Evolutionary conservation across 495 filamentous ascomycete species (phyloP).

Genomic region (Neurospora sp.): DNA sequence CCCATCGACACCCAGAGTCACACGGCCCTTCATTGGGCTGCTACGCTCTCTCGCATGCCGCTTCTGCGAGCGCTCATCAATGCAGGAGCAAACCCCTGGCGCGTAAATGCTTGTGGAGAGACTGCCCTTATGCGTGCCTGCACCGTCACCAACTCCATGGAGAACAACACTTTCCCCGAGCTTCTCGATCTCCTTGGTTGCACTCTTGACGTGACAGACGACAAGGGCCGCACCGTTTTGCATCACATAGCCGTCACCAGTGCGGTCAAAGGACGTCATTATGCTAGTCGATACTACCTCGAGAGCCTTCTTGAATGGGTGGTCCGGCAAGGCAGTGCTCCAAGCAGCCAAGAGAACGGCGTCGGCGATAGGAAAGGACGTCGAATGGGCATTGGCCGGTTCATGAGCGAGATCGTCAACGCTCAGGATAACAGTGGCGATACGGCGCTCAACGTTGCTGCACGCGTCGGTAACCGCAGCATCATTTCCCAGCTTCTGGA

Average conservation of each 20-base stretch:
- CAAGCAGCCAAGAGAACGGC: slow-evolving; percentile 44
- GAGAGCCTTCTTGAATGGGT: slow-evolving; percentile 90
- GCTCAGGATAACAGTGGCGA: slow-evolving; percentile 85
- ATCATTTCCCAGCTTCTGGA: slow-evolving; percentile 91
- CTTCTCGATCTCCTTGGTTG: slow-evolving; percentile 77
- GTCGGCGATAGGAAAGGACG: slow-evolving; percentile 26
- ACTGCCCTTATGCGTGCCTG: slow-evolving; percentile 85
- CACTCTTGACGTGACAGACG: slow-evolving; percentile 85
- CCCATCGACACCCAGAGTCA: slow-evolving; percentile 81
- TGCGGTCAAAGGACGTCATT: slow-evolving; percentile 77
- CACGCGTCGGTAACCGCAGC: slow-evolving; percentile 76
- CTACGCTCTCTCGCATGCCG: slow-evolving; percentile 77
- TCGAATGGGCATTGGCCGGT: slow-evolving; percentile 73
- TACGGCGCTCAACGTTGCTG: slow-evolving; percentile 88
- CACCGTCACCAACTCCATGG: slow-evolving; percentile 81
- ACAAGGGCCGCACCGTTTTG: slow-evolving; percentile 79
- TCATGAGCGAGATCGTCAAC: slow-evolving; percentile 95
- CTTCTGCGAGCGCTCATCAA: slow-evolving; percentile 70
- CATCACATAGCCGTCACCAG: slow-evolving; percentile 95
- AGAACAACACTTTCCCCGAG: slow-evolving; percentile 69
- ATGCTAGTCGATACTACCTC: slow-evolving; percentile 83
- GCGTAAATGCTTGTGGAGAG: slow-evolving; percentile 80
- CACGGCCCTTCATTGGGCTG: slow-evolving; percentile 94
- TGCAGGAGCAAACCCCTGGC: slow-evolving; percentile 73
- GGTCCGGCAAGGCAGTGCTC: slow-evolving; percentile 65